Conservation (phyloP, 306 rosid genomes). For the Abrus precatorius region DNA sequence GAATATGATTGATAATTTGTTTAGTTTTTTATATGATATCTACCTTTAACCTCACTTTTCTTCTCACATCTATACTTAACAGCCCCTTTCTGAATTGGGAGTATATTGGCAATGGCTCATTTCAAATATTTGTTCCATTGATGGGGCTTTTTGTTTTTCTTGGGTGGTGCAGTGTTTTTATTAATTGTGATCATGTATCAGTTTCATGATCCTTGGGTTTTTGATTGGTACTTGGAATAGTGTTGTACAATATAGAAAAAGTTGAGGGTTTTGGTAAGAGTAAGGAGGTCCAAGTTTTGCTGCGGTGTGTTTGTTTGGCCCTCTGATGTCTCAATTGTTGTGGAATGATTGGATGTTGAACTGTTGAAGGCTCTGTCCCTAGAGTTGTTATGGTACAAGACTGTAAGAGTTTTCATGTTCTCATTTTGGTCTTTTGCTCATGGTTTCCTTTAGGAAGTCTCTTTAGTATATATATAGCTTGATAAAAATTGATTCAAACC, state of each 20-base stretch:
- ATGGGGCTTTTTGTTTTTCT: neutral
- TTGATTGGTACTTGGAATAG: neutral
- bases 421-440: neutral
- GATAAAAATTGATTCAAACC: neutral
- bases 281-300: conserved; percentile 5
- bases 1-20: neutral
- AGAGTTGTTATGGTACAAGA: neutral
- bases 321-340: neutral
- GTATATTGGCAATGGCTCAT: neutral
- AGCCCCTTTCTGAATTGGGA: neutral
- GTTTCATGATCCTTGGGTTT: conserved; percentile 28
- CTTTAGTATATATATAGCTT: neutral
- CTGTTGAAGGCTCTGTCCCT: neutral
- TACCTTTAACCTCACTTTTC: neutral
- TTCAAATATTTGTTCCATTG: conserved; percentile 10
- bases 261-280: neutral
- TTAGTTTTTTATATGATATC: neutral
- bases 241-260: neutral
- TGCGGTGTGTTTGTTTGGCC: neutral
- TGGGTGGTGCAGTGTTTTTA: conserved; percentile 7
- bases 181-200: conserved; percentile 2
- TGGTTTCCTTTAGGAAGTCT: neutral
- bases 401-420: neutral
- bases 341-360: conserved; percentile 26
- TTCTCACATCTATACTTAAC: neutral